A percentile compares a stretch with the other conserved stretches of the same genome.
These are phyloP conservation scores for Irpex lacteus DNA, from an alignment of 1,284 basidiomycete genomes.

Conservation along the genomic window DNA sequence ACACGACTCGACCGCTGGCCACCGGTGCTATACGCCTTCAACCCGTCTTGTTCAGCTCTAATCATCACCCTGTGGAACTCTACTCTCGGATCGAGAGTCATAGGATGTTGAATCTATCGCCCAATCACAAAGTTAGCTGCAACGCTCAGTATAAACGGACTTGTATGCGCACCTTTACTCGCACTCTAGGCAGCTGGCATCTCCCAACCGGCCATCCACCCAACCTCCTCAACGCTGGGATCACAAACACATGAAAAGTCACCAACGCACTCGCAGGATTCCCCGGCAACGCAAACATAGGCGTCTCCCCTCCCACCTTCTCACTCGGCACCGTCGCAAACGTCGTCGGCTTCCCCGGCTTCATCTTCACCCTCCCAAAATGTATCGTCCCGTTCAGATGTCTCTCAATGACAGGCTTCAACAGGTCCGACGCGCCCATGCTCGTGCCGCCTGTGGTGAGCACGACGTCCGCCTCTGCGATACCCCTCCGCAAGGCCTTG, in stretches of 20 bases:
- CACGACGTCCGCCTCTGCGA: slow-evolving; percentile 68
- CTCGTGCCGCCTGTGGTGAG: slow-evolving; percentile 88
- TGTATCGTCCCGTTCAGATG: slow-evolving; percentile 73
- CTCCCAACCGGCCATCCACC: slow-evolving; percentile 60
- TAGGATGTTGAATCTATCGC: slow-evolving; percentile 52
- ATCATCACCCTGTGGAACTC: slow-evolving; percentile 83
- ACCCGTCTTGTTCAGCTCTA: slow-evolving; percentile 38
- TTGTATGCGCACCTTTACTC: slow-evolving; percentile 53
- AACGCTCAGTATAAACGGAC: neutral
- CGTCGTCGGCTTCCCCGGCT: slow-evolving; percentile 82
- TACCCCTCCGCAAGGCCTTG: slow-evolving; percentile 51
- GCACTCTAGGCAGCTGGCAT: slow-evolving; percentile 63
- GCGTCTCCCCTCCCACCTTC: slow-evolving; percentile 38
- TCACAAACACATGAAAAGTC: slow-evolving; percentile 82
- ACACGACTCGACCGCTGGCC: slow-evolving; percentile 80
- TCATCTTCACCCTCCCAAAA: slow-evolving; percentile 74
- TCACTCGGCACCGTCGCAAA: slow-evolving; percentile 70
- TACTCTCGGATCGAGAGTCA: slow-evolving; percentile 70
- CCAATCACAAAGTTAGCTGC: neutral
- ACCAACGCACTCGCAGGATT: slow-evolving; percentile 91
- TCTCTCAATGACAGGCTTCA: slow-evolving; percentile 86
- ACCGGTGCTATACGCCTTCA: slow-evolving; percentile 78
- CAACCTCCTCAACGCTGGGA: slow-evolving; percentile 74
- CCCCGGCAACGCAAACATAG: slow-evolving; percentile 83
- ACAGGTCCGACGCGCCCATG: slow-evolving; percentile 84